Evolutionary conservation across 2,329 filamentous ascomycete species (phyloP), one percentile per base, ranked within the genome.

Genomic region (Aureobasidium sp.): DNA sequence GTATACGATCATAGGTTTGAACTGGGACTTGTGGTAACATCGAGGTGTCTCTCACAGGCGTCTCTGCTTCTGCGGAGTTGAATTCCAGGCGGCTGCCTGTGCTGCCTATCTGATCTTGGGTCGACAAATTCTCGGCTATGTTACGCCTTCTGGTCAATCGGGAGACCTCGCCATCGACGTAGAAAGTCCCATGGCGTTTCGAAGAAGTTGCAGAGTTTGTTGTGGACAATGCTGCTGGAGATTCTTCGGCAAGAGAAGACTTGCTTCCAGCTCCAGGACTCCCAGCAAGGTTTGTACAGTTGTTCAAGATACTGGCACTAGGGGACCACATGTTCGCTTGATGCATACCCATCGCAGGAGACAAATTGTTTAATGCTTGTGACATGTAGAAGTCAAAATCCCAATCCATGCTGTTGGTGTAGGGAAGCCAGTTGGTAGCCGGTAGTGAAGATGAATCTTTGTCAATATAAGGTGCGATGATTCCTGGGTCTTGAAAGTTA

Each of bases 381-480:
- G 32, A 34, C 45, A 49, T 49, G 24, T 49, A 49, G 6, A 49
- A 49, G 16, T 49, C 45, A n/a, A 49, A 49, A 16, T 49, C 45
- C 34, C 34, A 49, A 6, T 49, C 24, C 35, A 39, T 39, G 10
- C 45, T 24, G n/a, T 49, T 39, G 4, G 35, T 39, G 17, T 49
- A 49, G 2, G 45, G 45, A 7, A 49, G 16, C 45, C 45, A 49
- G 6, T 49, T 49, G 16, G 45, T 49, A 8, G 45, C 45, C n/a
- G 45, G 45, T 30, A 49, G 22, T n/a, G 45, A 22, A 6, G 34
- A 8, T 7, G 32, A n/a, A 22, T 49, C 35, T 21, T 24, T 21
- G 4, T 21, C 45, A 5, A 39, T 16, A 8, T 16, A 39, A 6
- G 45, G 34, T 39, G 45, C 45, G 16, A 38, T 22, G 24, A 38